Evolutionary conservation across 495 filamentous ascomycete genomes (phyloP).

Genomic region (Trichoderma virens): DNA sequence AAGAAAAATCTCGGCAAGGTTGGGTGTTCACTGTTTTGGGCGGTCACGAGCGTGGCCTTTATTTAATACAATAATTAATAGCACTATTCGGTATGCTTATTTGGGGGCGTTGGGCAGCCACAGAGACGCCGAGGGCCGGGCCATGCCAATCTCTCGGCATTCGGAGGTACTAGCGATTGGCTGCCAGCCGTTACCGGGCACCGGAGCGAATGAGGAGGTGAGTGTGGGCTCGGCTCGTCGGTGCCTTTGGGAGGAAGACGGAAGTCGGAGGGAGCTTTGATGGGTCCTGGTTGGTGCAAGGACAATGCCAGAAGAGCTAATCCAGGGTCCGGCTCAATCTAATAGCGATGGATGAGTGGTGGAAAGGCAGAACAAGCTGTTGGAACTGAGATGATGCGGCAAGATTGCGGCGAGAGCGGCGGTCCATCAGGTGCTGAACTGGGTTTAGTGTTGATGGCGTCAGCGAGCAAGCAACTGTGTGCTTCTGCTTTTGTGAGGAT

Average conservation of each 20-base stretch:
- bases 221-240: not conserved
- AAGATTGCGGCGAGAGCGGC: slow-evolving; percentile 4
- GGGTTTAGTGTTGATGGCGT: slow-evolving; percentile 9
- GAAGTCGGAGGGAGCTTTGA: not conserved
- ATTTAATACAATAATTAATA: not conserved
- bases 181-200: not conserved
- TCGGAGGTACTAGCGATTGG: not conserved
- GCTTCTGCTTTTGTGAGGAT: not conserved
- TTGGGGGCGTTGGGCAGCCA: not conserved
- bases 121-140: not conserved
- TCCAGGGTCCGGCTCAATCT: not conserved
- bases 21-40: not conserved
- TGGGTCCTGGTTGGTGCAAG: not conserved
- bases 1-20: not conserved
- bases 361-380: not conserved
- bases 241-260: not conserved
- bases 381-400: not conserved
- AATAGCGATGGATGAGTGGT: not conserved
- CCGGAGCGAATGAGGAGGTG: not conserved
- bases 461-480: not conserved
- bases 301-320: not conserved
- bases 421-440: not conserved
- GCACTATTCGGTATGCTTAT: slow-evolving; percentile 3
- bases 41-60: slow-evolving; percentile 7
- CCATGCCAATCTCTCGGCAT: not conserved